These are phyloP conservation scores for Pinus tabuliformis DNA, from an alignment of 75 land plant genomes.

Conservation along the genomic window DNA sequence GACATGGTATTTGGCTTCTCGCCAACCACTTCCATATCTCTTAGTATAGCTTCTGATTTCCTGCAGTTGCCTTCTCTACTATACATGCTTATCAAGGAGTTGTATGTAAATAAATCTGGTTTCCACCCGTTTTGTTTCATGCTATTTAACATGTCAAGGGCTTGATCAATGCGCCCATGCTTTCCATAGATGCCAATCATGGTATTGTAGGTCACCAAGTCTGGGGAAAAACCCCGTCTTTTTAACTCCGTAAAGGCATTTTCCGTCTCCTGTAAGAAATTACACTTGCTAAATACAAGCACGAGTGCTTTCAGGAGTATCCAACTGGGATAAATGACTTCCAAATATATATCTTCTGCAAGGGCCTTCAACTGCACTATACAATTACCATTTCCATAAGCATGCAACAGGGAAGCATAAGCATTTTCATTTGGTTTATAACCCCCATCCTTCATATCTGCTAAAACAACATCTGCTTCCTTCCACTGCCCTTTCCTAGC, in stretches of 20 bases:
- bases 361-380: constrained; percentile 39
- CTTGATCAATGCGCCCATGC: constrained; percentile 58
- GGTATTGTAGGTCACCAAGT: constrained; percentile 66
- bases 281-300: constrained; percentile 72
- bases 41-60: constrained; percentile 75
- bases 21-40: constrained; percentile 42
- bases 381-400: constrained; percentile 73
- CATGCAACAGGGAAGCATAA: constrained; percentile 75
- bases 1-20: constrained; percentile 75
- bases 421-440: constrained; percentile 76
- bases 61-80: constrained; percentile 69
- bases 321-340: constrained; percentile 55
- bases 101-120: constrained; percentile 79
- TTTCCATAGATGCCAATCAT: constrained; percentile 85
- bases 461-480: constrained; percentile 60
- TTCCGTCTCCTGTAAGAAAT: constrained; percentile 60
- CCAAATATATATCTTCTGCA: constrained; percentile 52
- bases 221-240: constrained; percentile 60
- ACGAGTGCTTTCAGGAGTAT: constrained; percentile 60
- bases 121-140: constrained; percentile 50
- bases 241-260: constrained; percentile 56
- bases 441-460: constrained; percentile 61
- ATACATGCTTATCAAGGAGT: constrained; percentile 89
- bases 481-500: constrained; percentile 80
- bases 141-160: constrained; percentile 47